Base-by-base conservation (phyloP, 2,329 filamentous ascomycete genomes). In the Onygenales sp. region DNA sequence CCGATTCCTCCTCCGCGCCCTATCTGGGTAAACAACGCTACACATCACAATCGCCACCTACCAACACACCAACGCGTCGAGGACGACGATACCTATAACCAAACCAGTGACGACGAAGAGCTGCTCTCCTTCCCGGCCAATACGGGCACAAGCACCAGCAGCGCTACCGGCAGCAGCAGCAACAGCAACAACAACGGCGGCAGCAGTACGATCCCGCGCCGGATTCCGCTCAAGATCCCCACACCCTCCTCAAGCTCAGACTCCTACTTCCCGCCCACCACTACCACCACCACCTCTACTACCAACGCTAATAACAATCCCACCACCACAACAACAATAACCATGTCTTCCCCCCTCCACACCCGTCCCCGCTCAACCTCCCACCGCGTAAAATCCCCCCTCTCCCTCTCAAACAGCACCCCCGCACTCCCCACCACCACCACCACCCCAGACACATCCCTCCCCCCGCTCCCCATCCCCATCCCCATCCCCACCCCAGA, bases 51-150 rank as follows among this genome's bases (percentile, higher is more conserved):
- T 49, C 43, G 38, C 21, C 17, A 38, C 2, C 43, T 7, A 14
- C 43, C 46, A 45, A 36, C 41, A 8, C 50, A 51, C n/a, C 42
- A 53, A 59, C 14, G 9, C 7, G 27, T 17, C n/a, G 21, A 51
- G 11, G 14, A 13, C 10, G 10, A 10, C 46, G 17, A 32, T 32
- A 81, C 77, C 61, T 78, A 81, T 36, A 75, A 77, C 17, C 75
- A 82, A 55, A 78, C 80, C 11, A 80, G 66, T 53, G 78, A 87
- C 63, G 80, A 84, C 39, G n/a, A 95, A 57, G 89, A 94, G 50
- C 71, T 81, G 13, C 72, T 89, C 33, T 83, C 85, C 39, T 84
- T 91, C 54, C 75, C 79, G 42, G 72, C 75, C 42, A 5, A 14
- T 8, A 39, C 14, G 2, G 10, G 14, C 11, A 17, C 21, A 10